These are phyloP conservation scores for Eucalyptus dawsonii DNA, from an alignment of 345 rosid species.

Conservation along the genomic window DNA sequence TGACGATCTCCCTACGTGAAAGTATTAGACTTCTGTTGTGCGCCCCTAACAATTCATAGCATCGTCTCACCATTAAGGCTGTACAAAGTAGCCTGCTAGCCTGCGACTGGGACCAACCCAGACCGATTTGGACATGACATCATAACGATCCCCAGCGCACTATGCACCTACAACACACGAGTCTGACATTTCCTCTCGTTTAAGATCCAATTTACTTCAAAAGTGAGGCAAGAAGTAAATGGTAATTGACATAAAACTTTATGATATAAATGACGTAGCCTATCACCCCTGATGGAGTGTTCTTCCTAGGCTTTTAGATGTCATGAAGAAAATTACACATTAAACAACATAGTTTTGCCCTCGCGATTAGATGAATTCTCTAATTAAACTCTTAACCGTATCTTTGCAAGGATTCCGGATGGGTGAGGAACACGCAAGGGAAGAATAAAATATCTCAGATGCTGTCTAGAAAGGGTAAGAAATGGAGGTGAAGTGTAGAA, in stretches of 20 bases:
- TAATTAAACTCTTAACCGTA: not conserved
- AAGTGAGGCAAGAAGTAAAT: not conserved
- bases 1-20: too few species aligned
- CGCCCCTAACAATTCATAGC: too few species aligned
- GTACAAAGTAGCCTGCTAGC: too few species aligned
- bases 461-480: not conserved
- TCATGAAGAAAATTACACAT: not conserved
- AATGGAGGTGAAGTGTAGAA: not conserved
- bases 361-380: not conserved
- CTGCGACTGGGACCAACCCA: too few species aligned
- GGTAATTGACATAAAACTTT: not conserved
- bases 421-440: not conserved
- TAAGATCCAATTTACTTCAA: not conserved
- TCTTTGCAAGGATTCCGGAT: not conserved
- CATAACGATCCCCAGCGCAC: not conserved
- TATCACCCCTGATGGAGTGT: not conserved
- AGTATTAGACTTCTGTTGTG: fast-evolving
- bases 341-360: not conserved
- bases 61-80: too few species aligned
- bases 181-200: not conserved
- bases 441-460: not conserved
- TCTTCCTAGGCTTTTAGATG: not conserved
- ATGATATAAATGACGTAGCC: not conserved
- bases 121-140: not conserved
- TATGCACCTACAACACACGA: not conserved